phyloP scores from a whole-genome alignment of 1,284 basidiomycete genomes.

The Tetrapyrgos nigripes region DNA sequence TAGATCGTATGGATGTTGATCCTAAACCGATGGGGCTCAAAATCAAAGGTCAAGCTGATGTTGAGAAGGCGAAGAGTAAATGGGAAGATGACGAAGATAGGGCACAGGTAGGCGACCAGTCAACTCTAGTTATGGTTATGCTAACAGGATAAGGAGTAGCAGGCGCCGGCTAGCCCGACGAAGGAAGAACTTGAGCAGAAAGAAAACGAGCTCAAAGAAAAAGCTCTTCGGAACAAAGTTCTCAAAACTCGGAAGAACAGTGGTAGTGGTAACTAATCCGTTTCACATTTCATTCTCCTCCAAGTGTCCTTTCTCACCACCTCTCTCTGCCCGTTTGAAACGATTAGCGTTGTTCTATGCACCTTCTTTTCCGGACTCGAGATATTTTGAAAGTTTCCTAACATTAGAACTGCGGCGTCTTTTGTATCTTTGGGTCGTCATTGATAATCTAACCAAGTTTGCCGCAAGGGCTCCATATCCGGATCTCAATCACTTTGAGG shows the following conservation, averaged over 20 bases:
- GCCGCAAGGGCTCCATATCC: background rate
- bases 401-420: background rate
- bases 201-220: slow-evolving; percentile 80
- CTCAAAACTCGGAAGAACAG: slow-evolving; percentile 67
- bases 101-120: slow-evolving; percentile 30
- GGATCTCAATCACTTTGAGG: background rate
- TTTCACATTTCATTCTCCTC: slow-evolving; percentile 27
- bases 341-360: background rate
- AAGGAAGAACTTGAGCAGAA: slow-evolving; percentile 58
- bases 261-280: slow-evolving; percentile 8
- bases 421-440: background rate
- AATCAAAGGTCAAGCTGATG: slow-evolving; percentile 74
- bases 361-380: background rate
- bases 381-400: background rate
- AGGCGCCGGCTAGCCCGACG: slow-evolving; percentile 12
- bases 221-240: slow-evolving; percentile 81
- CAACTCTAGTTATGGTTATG: background rate
- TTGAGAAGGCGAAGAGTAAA: slow-evolving; percentile 55
- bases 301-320: background rate
- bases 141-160: slow-evolving; percentile 22
- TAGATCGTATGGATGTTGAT: slow-evolving; percentile 31
- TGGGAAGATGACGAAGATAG: slow-evolving; percentile 46
- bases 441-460: background rate
- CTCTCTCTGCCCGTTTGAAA: background rate
- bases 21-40: slow-evolving; percentile 55